Conservation (phyloP, 2,329 filamentous ascomycete species). For the Zelopaecilomyces penicillatus region DNA sequence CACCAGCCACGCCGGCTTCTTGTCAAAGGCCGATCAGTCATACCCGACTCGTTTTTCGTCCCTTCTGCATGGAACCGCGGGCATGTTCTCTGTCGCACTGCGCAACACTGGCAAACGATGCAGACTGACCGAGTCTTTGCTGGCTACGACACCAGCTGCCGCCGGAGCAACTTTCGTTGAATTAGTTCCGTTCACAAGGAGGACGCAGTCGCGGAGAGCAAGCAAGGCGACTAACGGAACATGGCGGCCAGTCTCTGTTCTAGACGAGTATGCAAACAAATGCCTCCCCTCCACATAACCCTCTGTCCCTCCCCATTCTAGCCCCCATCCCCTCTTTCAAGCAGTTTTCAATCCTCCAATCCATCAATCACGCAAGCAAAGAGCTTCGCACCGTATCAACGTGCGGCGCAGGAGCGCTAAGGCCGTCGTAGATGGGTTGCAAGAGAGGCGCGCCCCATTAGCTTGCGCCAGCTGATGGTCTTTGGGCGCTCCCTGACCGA, state of each 20-base stretch:
- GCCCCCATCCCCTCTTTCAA: slow-evolving; percentile 6
- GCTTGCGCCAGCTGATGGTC: slow-evolving; percentile 90
- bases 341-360: slow-evolving; percentile 9
- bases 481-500: slow-evolving; percentile 93
- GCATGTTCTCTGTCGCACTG: slow-evolving; percentile 39
- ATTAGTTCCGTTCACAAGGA: not conserved
- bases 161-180: not conserved
- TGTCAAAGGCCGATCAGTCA: no score
- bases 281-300: slow-evolving; percentile 1
- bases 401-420: slow-evolving; percentile 5
- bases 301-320: slow-evolving; percentile 1
- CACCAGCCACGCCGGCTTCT: no score
- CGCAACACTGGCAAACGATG: slow-evolving; percentile 35
- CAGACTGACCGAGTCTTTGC: slow-evolving; percentile 19
- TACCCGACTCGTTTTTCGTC: not conserved
- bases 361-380: slow-evolving; percentile 1
- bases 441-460: slow-evolving; percentile 89
- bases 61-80: slow-evolving; percentile 28
- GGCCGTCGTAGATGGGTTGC: slow-evolving; percentile 68
- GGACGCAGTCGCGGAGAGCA: slow-evolving; percentile 12
- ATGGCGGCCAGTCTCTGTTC: slow-evolving; percentile 55
- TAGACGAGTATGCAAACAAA: slow-evolving; percentile 50
- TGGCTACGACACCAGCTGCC: slow-evolving; percentile 7
- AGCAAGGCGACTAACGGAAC: slow-evolving; percentile 26
- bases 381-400: not conserved